These are phyloP conservation scores for Quercus cerris DNA, from an alignment of 306 rosid species.

Conservation along the genomic window DNA sequence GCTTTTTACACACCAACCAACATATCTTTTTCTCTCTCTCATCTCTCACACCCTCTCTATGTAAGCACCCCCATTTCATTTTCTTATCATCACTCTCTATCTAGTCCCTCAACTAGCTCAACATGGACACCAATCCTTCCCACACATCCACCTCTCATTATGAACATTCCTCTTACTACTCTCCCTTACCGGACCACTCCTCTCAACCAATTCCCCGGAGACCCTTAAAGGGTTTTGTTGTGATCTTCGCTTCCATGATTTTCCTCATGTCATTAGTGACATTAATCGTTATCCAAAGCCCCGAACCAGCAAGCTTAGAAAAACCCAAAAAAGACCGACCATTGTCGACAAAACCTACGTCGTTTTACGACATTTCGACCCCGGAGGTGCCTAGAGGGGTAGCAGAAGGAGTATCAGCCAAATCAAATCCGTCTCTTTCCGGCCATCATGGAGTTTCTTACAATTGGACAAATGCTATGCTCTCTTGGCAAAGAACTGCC, in stretches of 20 bases:
- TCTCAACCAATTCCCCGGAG: not conserved
- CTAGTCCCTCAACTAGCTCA: not conserved
- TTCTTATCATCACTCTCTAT: not conserved
- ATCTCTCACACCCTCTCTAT: not conserved
- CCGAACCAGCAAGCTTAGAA: not conserved
- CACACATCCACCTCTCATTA: not conserved
- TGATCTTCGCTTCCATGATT: constrained; percentile 25
- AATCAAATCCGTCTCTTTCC: constrained; percentile 45
- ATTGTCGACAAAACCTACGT: not conserved
- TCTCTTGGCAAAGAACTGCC: constrained; percentile 85
- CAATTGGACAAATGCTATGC: constrained; percentile 83
- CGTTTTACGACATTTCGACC: constrained; percentile 2
- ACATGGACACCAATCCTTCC: constrained; percentile 25
- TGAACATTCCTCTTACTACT: constrained; percentile 22
- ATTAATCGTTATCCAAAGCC: constrained; percentile 29
- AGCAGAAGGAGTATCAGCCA: constrained; percentile 69
- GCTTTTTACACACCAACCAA: not conserved
- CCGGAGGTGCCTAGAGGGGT: constrained; percentile 46
- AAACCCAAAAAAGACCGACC: not conserved
- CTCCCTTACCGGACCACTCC: constrained; percentile 38
- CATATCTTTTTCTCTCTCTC: not conserved
- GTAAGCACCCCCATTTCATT: not conserved
- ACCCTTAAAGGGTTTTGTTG: constrained; percentile 22
- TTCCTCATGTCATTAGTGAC: constrained; percentile 44
- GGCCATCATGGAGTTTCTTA: constrained; percentile 19